A percentile compares a stretch with the other conserved stretches of the same genome.
These are phyloP conservation scores for Coix lacrymajobi DNA, from an alignment of 176 grass and related monocot species.

Conservation along the genomic window DNA sequence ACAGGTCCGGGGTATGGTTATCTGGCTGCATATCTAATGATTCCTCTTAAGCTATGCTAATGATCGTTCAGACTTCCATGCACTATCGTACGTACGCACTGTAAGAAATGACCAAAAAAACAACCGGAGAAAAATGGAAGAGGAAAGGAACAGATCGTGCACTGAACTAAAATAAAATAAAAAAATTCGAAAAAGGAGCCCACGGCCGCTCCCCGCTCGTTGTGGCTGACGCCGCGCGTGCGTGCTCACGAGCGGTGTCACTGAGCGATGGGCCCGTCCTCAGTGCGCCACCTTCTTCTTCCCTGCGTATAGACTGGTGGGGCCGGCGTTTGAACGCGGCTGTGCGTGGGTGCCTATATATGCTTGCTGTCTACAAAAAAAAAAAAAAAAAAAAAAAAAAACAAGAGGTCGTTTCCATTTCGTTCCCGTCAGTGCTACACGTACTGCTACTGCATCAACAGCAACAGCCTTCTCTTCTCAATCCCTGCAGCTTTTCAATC, in stretches of 20 bases:
- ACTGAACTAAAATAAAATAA: too few relatives aligned
- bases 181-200: neutral
- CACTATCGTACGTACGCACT: too few relatives aligned
- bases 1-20: too few relatives aligned
- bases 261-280: neutral
- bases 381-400: neutral
- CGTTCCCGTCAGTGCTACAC: neutral
- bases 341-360: neutral
- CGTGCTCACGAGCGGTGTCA: conserved; percentile 20
- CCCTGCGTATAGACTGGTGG: neutral
- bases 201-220: neutral
- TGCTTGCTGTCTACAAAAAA: neutral
- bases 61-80: neutral
- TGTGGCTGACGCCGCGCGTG: neutral
- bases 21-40: neutral
- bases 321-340: neutral
- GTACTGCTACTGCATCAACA: neutral
- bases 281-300: neutral
- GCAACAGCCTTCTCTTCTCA: neutral
- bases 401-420: neutral
- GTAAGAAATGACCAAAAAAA: neutral
- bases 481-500: too few relatives aligned
- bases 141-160: too few relatives aligned
- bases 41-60: neutral
- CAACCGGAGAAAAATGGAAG: too few relatives aligned